Evolutionary conservation across 805 yeast species (phyloP).

Genomic region (Soucietia sequanensis): DNA sequence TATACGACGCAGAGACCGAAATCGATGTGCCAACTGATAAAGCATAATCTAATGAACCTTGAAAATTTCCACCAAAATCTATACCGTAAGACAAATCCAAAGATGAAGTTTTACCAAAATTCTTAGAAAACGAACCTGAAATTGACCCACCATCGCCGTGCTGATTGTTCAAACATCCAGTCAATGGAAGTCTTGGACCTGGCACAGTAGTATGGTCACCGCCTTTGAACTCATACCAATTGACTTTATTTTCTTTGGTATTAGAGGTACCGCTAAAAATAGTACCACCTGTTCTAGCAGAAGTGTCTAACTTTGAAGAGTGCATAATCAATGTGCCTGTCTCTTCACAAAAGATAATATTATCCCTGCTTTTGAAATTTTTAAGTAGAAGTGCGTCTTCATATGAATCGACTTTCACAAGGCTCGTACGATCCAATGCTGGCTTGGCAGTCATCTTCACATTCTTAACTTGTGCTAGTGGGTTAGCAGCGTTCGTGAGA

Average conservation of each 20-base stretch:
- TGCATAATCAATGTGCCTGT: constrained; percentile 13
- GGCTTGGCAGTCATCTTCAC: constrained; percentile 4
- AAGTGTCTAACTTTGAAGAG: constrained; percentile 14
- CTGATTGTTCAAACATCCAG: constrained; percentile 16
- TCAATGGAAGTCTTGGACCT: constrained; percentile 13
- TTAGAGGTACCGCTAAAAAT: constrained; percentile 2
- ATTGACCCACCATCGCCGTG: constrained; percentile 21
- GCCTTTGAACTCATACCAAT: constrained; percentile 16
- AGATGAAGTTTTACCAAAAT: constrained; percentile 11
- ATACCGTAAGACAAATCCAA: constrained; percentile 12
- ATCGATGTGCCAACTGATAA: constrained; percentile 5
- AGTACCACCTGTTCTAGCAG: constrained; percentile 10
- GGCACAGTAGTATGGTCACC: not conserved
- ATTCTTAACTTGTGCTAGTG: constrained; percentile 1
- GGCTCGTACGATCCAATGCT: constrained; percentile 3
- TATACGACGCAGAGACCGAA: constrained; percentile 11
- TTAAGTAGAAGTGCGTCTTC: not conserved
- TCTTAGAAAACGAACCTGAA: constrained; percentile 12
- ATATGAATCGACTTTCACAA: not conserved
- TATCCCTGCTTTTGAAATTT: constrained; percentile 6
- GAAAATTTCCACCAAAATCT: not conserved
- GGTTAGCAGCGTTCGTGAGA: not conserved
- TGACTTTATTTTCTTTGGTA: constrained; percentile 4
- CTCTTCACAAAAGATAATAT: constrained; percentile 9
- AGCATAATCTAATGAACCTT: constrained; percentile 1